Base-by-base conservation (phyloP, 352 stramenopile genomes). In the Phytophthora ramorum region DNA sequence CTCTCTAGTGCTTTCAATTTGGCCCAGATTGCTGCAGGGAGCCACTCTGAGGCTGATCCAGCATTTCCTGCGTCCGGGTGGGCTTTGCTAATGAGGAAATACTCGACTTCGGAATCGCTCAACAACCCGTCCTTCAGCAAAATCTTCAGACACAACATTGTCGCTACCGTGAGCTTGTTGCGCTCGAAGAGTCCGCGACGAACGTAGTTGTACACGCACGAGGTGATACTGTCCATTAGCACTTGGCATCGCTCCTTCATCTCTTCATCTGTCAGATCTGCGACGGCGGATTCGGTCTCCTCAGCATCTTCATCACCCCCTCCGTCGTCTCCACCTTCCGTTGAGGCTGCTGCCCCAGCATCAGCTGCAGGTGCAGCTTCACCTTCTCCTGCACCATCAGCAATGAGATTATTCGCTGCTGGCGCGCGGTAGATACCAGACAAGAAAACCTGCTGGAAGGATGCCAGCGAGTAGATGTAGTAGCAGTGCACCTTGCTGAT, bases 401-500 rank as follows among this genome's bases (percentile, higher is more conserved):
- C 72, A 20, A 52, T 58, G 22, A 59, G 64, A 49, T 58, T 73
- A 35, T 71, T 84, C 20, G 63, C 77, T 50, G 89, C 64, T 1
- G 92, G 91, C 7, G 98, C 92, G 4, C 85, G 81, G 55, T 98
- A 97, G 50, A 99, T 98, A 22, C 93, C 96, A 28, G 95, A 96
- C 43, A 98, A 86, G 69, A 98, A 98, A 16, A 98, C 96, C 51
- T 96, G 90, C 56, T 98, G 96, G 86, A 99, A 99, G 2, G 94
- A 96, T 19, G 91, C 94, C 10, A 99, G 89, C 30, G 91, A 98
- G 70, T 98, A 99, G 63, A 98, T 98, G 73, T 99, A 99, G 79
- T 98, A 98, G 48, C 91, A 97, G 60, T 99, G 95, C 17, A 99
- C 93, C 76, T 99, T 99, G 69, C 90, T 93, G 62, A 99, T 95